A percentile compares a stretch with the other conserved stretches of the same genome.
Evolutionary conservation across 2,329 filamentous ascomycete genomes (phyloP).

Genomic region (Colletotrichum sp.): DNA sequence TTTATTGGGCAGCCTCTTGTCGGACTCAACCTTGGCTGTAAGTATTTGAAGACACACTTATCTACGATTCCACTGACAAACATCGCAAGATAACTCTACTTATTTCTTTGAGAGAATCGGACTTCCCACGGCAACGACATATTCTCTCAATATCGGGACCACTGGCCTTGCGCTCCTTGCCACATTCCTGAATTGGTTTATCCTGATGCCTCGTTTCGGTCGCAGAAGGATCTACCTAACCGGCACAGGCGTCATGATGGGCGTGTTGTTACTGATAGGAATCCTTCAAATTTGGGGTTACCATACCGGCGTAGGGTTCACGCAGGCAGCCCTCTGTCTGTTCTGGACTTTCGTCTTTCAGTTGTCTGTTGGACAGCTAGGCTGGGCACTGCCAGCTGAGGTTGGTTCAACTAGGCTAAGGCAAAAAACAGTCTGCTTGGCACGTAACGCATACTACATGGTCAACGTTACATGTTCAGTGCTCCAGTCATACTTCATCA

Average conservation of each 20-base stretch:
- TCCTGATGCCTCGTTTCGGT: slow-evolving; percentile 43
- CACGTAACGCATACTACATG: slow-evolving; percentile 27
- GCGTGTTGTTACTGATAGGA: slow-evolving; percentile 42
- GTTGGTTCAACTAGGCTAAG: slow-evolving; percentile 33
- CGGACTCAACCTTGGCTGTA: slow-evolving; percentile 33
- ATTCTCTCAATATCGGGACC: slow-evolving; percentile 42
- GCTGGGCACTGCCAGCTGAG: slow-evolving; percentile 31
- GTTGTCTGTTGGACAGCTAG: slow-evolving; percentile 21
- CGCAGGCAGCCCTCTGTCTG: slow-evolving; percentile 34
- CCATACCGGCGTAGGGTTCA: slow-evolving; percentile 35
- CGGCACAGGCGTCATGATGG: slow-evolving; percentile 40
- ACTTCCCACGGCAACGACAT: slow-evolving; percentile 31
- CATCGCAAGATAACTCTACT: slow-evolving; percentile 33
- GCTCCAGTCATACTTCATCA: slow-evolving; percentile 39
- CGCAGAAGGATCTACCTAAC: slow-evolving; percentile 50
- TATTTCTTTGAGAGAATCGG: slow-evolving; percentile 44
- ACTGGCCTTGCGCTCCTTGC: slow-evolving; percentile 46
- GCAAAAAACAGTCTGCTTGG: slow-evolving; percentile 36
- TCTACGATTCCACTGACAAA: background rate
- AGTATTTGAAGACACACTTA: background rate
- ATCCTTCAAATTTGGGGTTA: slow-evolving; percentile 33
- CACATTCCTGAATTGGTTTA: slow-evolving; percentile 48
- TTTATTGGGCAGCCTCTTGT: slow-evolving; percentile 30
- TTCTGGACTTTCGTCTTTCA: slow-evolving; percentile 18
- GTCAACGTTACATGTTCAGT: slow-evolving; percentile 25